A percentile compares a stretch with the other conserved stretches of the same genome.
Evolutionary conservation across 306 rosid genomes (phyloP).

Genomic region (Citrullus amarus): DNA sequence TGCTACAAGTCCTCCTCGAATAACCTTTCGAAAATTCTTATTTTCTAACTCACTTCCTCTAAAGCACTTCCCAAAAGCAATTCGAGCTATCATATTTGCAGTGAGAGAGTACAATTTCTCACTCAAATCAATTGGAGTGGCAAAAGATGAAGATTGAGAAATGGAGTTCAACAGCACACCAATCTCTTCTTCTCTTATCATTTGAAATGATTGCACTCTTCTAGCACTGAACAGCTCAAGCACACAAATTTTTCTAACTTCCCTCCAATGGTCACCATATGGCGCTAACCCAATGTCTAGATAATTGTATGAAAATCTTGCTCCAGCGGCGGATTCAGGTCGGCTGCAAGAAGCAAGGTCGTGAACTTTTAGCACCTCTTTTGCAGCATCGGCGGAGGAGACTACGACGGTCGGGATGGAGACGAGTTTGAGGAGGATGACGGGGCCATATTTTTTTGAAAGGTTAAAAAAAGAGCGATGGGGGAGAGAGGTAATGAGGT

Average conservation of each 20-base stretch:
- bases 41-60: not conserved
- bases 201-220: conserved; percentile 22
- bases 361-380: not conserved
- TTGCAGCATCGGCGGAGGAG: not conserved
- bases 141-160: not conserved
- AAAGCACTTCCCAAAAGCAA: conserved; percentile 31
- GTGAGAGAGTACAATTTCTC: not conserved
- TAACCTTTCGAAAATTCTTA: not conserved
- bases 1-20: conserved; percentile 1
- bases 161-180: not conserved
- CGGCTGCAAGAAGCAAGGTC: conserved; percentile 2
- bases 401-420: not conserved
- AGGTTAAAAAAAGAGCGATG: not conserved
- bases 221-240: conserved; percentile 19
- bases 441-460: not conserved
- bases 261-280: not conserved
- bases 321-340: not conserved
- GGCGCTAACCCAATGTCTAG: not conserved
- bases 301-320: not conserved
- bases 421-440: not conserved
- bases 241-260: not conserved
- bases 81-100: not conserved
- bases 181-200: conserved; percentile 8
- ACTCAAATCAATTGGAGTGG: conserved; percentile 3
- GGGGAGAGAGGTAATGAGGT: not conserved